Conservation (phyloP, 192 early-diverging fungal genomes). For the Coemansia sp. region DNA sequence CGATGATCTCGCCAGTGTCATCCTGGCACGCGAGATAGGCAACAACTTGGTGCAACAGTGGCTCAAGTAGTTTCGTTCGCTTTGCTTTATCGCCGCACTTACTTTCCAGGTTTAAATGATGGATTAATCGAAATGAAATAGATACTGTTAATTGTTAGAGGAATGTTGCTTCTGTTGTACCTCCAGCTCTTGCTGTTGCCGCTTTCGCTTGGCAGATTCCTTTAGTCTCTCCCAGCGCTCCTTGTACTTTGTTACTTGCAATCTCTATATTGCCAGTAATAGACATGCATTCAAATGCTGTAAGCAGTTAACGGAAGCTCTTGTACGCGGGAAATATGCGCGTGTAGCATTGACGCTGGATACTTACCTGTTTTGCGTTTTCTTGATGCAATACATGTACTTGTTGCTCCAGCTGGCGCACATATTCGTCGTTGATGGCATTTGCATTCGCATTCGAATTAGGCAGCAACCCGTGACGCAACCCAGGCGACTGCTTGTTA, state of each 20-base stretch:
- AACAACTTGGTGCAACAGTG: constrained; percentile 21
- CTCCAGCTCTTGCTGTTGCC: constrained; percentile 39
- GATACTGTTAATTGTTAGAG: not conserved
- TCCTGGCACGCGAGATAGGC: constrained; percentile 18
- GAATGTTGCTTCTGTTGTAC: constrained; percentile 2
- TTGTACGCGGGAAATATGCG: not conserved
- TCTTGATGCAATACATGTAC: constrained; percentile 32
- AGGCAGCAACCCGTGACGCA: constrained; percentile 10
- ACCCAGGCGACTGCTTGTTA: constrained; percentile 15
- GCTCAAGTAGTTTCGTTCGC: constrained; percentile 10
- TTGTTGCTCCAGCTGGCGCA: constrained; percentile 35
- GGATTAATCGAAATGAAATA: not conserved
- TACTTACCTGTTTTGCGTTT: constrained; percentile 42
- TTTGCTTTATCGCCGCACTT: too few relatives aligned
- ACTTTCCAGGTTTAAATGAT: not conserved
- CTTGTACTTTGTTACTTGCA: constrained; percentile 46
- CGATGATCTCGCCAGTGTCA: constrained; percentile 22
- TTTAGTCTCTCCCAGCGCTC: constrained; percentile 54
- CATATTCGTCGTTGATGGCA: constrained; percentile 6
- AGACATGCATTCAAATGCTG: not conserved
- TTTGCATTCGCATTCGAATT: not conserved
- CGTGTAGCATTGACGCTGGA: not conserved
- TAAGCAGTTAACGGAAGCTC: not conserved
- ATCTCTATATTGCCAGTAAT: constrained; percentile 14
- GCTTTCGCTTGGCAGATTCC: constrained; percentile 52